Evolutionary conservation across 495 filamentous ascomycete genomes (phyloP).

Genomic region (Glarea lozoyensis): DNA sequence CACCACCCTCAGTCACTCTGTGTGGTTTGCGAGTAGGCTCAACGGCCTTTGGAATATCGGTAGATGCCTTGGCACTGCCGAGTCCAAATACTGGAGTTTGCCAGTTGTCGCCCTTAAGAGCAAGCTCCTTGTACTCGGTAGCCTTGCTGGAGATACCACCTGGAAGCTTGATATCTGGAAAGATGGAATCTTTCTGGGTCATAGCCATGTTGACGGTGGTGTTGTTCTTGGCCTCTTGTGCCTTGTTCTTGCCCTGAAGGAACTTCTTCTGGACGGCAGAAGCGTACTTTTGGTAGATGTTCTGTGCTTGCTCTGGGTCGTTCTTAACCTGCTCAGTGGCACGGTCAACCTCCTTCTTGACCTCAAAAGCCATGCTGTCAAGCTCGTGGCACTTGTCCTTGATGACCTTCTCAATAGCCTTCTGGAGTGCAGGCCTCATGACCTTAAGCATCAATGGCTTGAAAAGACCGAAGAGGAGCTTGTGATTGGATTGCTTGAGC

Average conservation of each 20-base stretch:
- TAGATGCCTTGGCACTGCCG: slow-evolving; percentile 65
- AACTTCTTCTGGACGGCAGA: slow-evolving; percentile 65
- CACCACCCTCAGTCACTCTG: slow-evolving; percentile 29
- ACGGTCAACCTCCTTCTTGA: slow-evolving; percentile 75
- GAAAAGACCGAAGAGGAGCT: slow-evolving; percentile 77
- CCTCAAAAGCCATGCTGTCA: slow-evolving; percentile 60
- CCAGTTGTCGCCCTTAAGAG: slow-evolving; percentile 85
- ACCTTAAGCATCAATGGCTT: slow-evolving; percentile 82
- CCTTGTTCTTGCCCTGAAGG: slow-evolving; percentile 65
- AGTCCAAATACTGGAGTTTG: slow-evolving; percentile 90
- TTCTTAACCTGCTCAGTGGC: slow-evolving; percentile 54
- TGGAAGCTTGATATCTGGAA: slow-evolving; percentile 79
- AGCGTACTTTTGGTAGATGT: slow-evolving; percentile 81
- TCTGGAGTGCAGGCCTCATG: slow-evolving; percentile 73
- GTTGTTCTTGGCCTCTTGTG: slow-evolving; percentile 48
- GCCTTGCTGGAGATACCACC: slow-evolving; percentile 91
- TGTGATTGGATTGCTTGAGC: slow-evolving; percentile 88
- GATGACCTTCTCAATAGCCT: slow-evolving; percentile 82
- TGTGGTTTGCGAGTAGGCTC: slow-evolving; percentile 60
- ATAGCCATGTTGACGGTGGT: slow-evolving; percentile 82
- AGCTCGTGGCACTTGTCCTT: slow-evolving; percentile 63
- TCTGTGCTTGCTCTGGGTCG: slow-evolving; percentile 68
- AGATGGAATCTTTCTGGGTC: slow-evolving; percentile 84
- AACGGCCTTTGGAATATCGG: slow-evolving; percentile 55
- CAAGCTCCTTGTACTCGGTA: slow-evolving; percentile 85